Percentiles rank a stretch among this genome's conserved stretches.
Conservation (phyloP, 768 basidiomycete genomes). For the Infundibulicybe gibba region DNA sequence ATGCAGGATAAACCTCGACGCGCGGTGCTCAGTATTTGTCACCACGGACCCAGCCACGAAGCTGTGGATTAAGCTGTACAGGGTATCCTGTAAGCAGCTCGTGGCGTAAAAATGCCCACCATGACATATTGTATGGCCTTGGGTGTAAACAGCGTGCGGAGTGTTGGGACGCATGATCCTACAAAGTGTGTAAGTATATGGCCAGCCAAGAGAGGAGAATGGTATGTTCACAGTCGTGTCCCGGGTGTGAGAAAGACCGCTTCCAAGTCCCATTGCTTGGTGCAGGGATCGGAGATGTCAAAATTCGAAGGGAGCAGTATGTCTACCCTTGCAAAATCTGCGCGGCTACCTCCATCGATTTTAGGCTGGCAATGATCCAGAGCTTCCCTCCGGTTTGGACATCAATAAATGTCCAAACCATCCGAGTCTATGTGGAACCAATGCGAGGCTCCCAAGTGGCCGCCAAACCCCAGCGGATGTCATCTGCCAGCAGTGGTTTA, state of each 20-base stretch:
- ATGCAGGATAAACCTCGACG: conserved; percentile 6
- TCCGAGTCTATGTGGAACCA: conserved; percentile 13
- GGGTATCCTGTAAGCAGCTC: conserved; percentile 8
- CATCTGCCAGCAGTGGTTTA: neutral
- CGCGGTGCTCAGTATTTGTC: conserved; percentile 12
- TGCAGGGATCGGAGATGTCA: neutral
- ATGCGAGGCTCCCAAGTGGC: conserved; percentile 7
- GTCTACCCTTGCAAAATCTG: neutral
- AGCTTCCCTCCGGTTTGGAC: conserved; percentile 5
- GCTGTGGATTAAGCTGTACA: conserved; percentile 10
- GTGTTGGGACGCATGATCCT: conserved; percentile 15
- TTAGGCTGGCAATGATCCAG: conserved; percentile 10
- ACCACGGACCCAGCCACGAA: conserved; percentile 6
- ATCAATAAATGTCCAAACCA: conserved; percentile 9
- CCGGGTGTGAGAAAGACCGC: conserved; percentile 4
- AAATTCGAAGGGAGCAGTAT: neutral
- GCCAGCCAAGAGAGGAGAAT: neutral
- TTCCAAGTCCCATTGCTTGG: neutral
- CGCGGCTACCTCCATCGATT: neutral
- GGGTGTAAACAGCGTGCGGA: conserved; percentile 9
- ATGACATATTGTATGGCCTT: conserved; percentile 10
- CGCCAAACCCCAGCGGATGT: conserved; percentile 14
- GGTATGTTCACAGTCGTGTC: conserved; percentile 2
- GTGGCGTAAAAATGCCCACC: conserved; percentile 18
- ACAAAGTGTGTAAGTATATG: neutral